Base-by-base conservation (phyloP, 2,329 filamentous ascomycete genomes). In the Trichoderma arundinaceum region DNA sequence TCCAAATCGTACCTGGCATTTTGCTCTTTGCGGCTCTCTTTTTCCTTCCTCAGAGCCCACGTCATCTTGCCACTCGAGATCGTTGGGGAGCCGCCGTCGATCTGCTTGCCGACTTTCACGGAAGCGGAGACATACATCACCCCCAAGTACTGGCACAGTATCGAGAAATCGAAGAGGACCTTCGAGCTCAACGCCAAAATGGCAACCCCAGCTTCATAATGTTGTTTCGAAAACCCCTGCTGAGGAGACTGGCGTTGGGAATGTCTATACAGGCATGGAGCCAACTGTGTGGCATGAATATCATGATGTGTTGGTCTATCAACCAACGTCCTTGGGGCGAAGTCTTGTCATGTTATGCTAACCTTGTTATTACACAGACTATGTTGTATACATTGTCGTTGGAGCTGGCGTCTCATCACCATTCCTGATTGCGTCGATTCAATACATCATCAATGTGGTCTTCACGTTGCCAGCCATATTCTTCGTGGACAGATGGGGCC, bases 11-110 rank as follows among this genome's bases (percentile, higher is more conserved):
- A 0, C 86, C 86, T 0, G 85, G 80, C 0, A 71, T 83, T 12
- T 71, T 86, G 13, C 78, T 88, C 0, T 79, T 89, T 53, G 71
- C 82, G 32, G 85, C 85, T 0, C 79, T 88, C 19, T 82, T 86
- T 72, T 88, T 88, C 76, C 84, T 89, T 69, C 86, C 85, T 0
- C 85, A 85, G 69, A 89, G 82, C 57, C 90, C 90, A 0, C 83
- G 90, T 61, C 92, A 90, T 89, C 79, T 92, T 6, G 90, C 90
- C 5, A 83, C 83, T 15, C 84, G 89, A 70, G 89, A 89, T 68
- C 83, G 86, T 1, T 90, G 88, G 82, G 88, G 91, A 33, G 85
- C 91, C 72, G 86, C 86, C 0, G 79, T 87, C 48, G 72, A 80
- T 22, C 83, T 86, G 48, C 81, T 90, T 17, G 87, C 86, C 0